Evolutionary conservation across 2,329 filamentous ascomycete species (phyloP).

Genomic region (Hymenoscyphus repandus): DNA sequence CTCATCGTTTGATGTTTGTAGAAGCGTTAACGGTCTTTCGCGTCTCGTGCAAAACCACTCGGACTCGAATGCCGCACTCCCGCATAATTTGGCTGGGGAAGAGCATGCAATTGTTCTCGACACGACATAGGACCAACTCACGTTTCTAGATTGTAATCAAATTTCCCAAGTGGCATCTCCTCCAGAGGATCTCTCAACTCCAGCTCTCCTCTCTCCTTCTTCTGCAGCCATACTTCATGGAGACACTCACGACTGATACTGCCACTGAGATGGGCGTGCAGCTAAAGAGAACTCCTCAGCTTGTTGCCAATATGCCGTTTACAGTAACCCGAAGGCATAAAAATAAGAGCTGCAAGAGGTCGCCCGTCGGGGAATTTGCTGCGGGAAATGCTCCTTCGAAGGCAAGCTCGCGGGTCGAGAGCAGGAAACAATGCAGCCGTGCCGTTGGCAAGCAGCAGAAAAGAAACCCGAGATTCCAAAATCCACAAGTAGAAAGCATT

Average conservation of each 20-base stretch:
- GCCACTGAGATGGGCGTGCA: slow-evolving; percentile 76
- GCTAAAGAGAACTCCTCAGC: slow-evolving; percentile 38
- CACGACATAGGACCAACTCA: slow-evolving; percentile 35
- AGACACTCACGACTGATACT: slow-evolving; percentile 69
- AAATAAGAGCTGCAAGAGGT: neutral
- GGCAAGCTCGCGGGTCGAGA: neutral
- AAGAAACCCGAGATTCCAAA: neutral
- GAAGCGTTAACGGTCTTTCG: too few relatives aligned
- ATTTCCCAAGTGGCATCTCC: slow-evolving; percentile 65
- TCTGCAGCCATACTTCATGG: slow-evolving; percentile 66
- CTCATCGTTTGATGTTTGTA: too few relatives aligned
- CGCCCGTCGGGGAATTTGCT: neutral
- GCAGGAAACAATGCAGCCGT: neutral
- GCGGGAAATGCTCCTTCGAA: neutral
- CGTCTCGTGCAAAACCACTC: too few relatives aligned
- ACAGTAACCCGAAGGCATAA: neutral
- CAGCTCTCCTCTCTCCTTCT: slow-evolving; percentile 46
- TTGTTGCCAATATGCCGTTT: neutral
- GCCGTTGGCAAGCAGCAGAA: neutral
- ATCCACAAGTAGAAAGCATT: neutral
- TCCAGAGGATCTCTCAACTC: slow-evolving; percentile 61
- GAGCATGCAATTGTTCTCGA: neutral
- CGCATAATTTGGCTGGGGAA: too few relatives aligned
- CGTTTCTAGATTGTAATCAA: slow-evolving; percentile 65
- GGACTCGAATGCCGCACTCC: too few relatives aligned